Percentiles rank a stretch among this genome's conserved stretches.
These are phyloP conservation scores for Syncephalastrum racemosum DNA, from an alignment of 371 early-diverging fungal species.

Conservation along the genomic window DNA sequence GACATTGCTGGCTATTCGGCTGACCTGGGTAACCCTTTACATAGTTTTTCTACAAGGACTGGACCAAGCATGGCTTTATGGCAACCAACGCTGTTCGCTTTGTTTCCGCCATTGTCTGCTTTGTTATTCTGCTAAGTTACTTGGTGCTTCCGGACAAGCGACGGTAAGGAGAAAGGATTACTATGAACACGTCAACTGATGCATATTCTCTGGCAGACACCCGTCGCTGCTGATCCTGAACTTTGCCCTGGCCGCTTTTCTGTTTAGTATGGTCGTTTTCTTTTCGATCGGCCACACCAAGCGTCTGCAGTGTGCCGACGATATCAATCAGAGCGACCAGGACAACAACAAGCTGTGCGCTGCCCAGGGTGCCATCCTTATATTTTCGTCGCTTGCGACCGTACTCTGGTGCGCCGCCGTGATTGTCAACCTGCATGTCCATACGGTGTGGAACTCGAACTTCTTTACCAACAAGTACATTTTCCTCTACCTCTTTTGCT, in stretches of 20 bases:
- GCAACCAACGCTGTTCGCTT: conserved; percentile 54
- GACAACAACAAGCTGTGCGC: conserved; percentile 63
- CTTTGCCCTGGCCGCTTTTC: conserved; percentile 54
- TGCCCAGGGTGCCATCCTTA: conserved; percentile 59
- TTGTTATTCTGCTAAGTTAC: conserved; percentile 58
- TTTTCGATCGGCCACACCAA: conserved; percentile 56
- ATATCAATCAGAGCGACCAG: conserved; percentile 46
- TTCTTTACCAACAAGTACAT: conserved; percentile 57
- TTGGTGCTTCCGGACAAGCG: conserved; percentile 60
- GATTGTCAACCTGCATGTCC: conserved; percentile 66
- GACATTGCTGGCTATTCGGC: conserved; percentile 25
- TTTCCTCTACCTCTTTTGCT: conserved; percentile 55
- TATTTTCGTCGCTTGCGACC: conserved; percentile 58
- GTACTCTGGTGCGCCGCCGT: conserved; percentile 63
- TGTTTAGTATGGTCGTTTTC: conserved; percentile 54
- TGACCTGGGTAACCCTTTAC: conserved; percentile 16
- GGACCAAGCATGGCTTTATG: conserved; percentile 43
- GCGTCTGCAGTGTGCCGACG: conserved; percentile 56
- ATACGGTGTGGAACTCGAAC: conserved; percentile 66
- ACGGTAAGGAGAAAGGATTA: conserved; percentile 15
- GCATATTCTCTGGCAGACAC: conserved; percentile 30
- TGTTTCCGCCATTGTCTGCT: conserved; percentile 49
- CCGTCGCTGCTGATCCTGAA: conserved; percentile 67
- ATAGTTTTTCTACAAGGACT: conserved; percentile 50
- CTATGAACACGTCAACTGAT: not conserved